These are phyloP conservation scores for Boletellus ananas DNA, from an alignment of 768 basidiomycete genomes.

Conservation along the genomic window DNA sequence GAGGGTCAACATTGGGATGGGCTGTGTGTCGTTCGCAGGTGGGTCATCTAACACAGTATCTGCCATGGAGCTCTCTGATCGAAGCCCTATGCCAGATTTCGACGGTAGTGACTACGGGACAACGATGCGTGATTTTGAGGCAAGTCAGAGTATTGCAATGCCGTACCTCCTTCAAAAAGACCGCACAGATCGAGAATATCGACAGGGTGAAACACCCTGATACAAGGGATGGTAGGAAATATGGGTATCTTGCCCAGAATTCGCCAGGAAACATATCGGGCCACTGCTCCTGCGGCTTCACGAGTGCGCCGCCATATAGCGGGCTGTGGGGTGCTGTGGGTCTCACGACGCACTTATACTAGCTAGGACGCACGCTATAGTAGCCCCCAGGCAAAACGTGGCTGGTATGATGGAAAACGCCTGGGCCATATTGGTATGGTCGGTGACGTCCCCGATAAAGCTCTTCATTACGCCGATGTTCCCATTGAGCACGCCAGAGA, in stretches of 20 bases:
- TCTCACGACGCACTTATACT: not conserved
- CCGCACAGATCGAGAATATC: slow-evolving; percentile 15
- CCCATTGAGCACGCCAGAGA: slow-evolving; percentile 37
- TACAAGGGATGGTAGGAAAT: slow-evolving; percentile 34
- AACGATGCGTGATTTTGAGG: not conserved
- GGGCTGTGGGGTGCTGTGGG: slow-evolving; percentile 37
- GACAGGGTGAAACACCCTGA: slow-evolving; percentile 15
- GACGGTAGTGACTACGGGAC: slow-evolving; percentile 22
- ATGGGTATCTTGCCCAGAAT: slow-evolving; percentile 36
- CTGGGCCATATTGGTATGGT: slow-evolving; percentile 33
- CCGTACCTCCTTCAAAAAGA: slow-evolving; percentile 32
- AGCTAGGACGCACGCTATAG: slow-evolving; percentile 1
- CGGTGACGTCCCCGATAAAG: slow-evolving; percentile 60
- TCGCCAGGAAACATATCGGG: slow-evolving; percentile 42
- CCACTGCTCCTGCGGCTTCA: slow-evolving; percentile 53
- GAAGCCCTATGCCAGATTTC: not conserved
- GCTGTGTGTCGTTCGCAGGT: not conserved
- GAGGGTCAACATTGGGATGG: slow-evolving; percentile 33
- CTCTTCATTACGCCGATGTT: slow-evolving; percentile 63
- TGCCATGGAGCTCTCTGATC: not conserved
- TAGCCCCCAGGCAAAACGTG: not conserved
- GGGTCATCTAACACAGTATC: not conserved
- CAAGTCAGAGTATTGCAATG: not conserved
- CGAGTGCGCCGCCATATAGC: slow-evolving; percentile 54
- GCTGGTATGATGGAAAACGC: slow-evolving; percentile 26